Conservation (phyloP, 257 asterid species). For the Rubia yunnanensis region DNA sequence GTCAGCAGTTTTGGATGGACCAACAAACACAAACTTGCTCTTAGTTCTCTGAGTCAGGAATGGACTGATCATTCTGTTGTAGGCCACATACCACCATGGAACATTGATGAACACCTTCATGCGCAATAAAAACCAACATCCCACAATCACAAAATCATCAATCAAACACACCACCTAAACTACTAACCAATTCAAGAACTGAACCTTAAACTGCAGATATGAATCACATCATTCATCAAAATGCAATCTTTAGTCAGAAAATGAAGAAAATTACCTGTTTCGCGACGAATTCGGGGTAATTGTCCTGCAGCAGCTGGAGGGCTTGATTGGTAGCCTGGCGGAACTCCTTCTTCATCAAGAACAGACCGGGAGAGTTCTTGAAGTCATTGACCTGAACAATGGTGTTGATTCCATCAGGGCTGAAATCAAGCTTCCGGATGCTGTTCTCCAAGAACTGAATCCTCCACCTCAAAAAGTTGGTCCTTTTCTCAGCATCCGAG, state of each 20-base stretch:
- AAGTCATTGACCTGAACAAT: slow-evolving; percentile 82
- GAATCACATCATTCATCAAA: too few relatives aligned
- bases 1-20: slow-evolving; percentile 67
- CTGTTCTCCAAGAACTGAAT: slow-evolving; percentile 76
- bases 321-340: slow-evolving; percentile 85
- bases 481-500: slow-evolving; percentile 73
- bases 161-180: too few relatives aligned
- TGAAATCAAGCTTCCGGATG: slow-evolving; percentile 68
- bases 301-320: slow-evolving; percentile 81
- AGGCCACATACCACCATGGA: slow-evolving; percentile 98
- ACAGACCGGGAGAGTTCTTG: slow-evolving; percentile 73
- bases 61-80: slow-evolving; percentile 80
- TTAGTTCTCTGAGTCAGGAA: slow-evolving; percentile 82
- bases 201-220: too few relatives aligned
- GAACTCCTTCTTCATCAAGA: slow-evolving; percentile 71
- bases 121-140: not conserved
- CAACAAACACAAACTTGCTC: slow-evolving; percentile 80
- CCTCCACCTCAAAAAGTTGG: slow-evolving; percentile 62
- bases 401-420: slow-evolving; percentile 73
- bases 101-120: slow-evolving; percentile 80
- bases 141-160: not conserved
- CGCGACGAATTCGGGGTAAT: slow-evolving; percentile 94
- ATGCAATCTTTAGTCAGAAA: too few relatives aligned
- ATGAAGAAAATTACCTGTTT: slow-evolving; percentile 49
- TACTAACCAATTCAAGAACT: not conserved